Percentiles rank a stretch among this genome's conserved stretches.
These are phyloP conservation scores for Hortiboletus campestris DNA, from an alignment of 768 basidiomycete genomes.

Conservation along the genomic window DNA sequence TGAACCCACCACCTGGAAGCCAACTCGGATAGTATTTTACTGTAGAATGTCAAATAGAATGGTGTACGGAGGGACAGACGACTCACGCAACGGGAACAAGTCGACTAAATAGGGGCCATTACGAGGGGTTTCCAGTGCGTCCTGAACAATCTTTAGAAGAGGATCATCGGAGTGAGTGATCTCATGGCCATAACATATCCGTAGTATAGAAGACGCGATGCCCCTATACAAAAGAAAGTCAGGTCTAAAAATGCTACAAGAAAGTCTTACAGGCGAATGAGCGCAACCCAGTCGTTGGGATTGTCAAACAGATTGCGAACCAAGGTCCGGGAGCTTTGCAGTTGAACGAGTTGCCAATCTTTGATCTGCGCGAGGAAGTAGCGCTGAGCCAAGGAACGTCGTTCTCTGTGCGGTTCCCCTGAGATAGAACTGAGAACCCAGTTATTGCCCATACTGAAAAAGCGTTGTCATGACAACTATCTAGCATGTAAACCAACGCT, in stretches of 20 bases:
- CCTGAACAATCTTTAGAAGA: slow-evolving; percentile 6
- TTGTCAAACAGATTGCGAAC: not conserved
- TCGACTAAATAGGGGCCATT: slow-evolving; percentile 11
- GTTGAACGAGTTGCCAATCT: slow-evolving; percentile 13
- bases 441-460: not conserved
- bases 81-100: slow-evolving; percentile 5
- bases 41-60: not conserved
- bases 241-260: too few species aligned
- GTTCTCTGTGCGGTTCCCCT: slow-evolving; percentile 9
- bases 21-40: slow-evolving; percentile 17
- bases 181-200: slow-evolving; percentile 7
- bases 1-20: slow-evolving; percentile 13
- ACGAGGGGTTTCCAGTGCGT: not conserved
- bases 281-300: not conserved
- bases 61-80: not conserved
- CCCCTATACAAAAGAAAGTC: not conserved
- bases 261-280: slow-evolving; percentile 5
- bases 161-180: not conserved
- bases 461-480: not conserved
- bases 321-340: slow-evolving; percentile 4
- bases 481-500: not conserved
- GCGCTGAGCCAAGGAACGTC: slow-evolving; percentile 8
- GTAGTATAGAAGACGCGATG: not conserved
- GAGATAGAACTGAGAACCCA: slow-evolving; percentile 1
- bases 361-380: slow-evolving; percentile 12